Base-by-base conservation (phyloP, 345 rosid species). In the Citrus cavaleriei region DNA sequence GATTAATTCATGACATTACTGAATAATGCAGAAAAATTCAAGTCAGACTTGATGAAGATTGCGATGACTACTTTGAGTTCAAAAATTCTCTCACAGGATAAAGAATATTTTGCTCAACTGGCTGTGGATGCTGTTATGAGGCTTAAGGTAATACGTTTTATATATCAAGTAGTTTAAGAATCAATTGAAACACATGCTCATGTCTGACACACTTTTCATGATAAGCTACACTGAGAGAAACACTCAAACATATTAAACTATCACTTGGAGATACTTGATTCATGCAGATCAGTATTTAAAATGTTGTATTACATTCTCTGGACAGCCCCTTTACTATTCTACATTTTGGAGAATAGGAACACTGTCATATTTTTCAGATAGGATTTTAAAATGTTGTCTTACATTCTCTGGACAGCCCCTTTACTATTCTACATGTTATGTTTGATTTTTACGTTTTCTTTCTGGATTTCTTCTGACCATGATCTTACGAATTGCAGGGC, bases 61-160 rank as follows among this genome's bases (percentile, higher is more conserved):
- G 98, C 97, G 1, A 93, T 77, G 96, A 95, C 99, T 54, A 95
- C 98, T 10, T 66, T 95, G 86, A 93, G 98, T 70, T 95, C 99
- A 80, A 95, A 95, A 84, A 93, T 95, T 71, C 87, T 95, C 27
- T 92, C 95, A 40, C 99, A 95, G 81, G 99, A 95, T 81, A 93
- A 95, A 83, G 97, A 89, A 76, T 93, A 93, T 77, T 95, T 95
- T 83, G 97, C 88, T 30, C 89, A 89, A 86, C 85, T 95, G 77
- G 98, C 97, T 16, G 97, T 95, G 21, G 99, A 95, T 80, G 99
- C 98, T 87, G 97, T 95, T 74, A 82, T 91, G 91, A 91, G 99
- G 82, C 84, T 95, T 16, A 91, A 92, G 96, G 97, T 95, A 67
- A 80, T 46, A 38, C 4, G 27, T 34, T 24, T 30, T 1, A 2